Evolutionary conservation across 768 basidiomycete genomes (phyloP).

Genomic region (Auriscalpium vulgare): DNA sequence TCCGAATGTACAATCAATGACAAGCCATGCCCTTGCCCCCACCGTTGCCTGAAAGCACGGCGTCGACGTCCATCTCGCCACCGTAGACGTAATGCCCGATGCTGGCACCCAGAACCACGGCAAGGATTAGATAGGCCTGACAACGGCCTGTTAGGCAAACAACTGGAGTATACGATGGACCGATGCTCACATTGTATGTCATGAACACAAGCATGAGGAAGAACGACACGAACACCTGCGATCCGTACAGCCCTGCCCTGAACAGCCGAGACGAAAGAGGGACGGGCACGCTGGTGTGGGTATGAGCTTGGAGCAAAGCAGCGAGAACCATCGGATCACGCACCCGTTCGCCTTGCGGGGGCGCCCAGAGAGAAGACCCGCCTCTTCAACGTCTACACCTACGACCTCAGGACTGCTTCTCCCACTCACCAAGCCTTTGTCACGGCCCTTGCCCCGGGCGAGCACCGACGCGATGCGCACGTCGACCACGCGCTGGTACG

Average conservation of each 20-base stretch:
- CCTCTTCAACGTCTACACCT: slow-evolving; percentile 38
- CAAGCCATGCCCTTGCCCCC: slow-evolving; percentile 67
- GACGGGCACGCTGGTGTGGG: slow-evolving; percentile 35
- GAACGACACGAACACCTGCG: slow-evolving; percentile 70
- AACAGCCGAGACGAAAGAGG: slow-evolving; percentile 43
- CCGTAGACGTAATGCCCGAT: slow-evolving; percentile 78
- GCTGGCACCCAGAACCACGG: slow-evolving; percentile 77
- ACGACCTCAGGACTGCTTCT: slow-evolving; percentile 31
- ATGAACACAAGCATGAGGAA: slow-evolving; percentile 95
- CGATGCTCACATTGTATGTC: slow-evolving; percentile 80
- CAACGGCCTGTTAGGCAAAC: not conserved
- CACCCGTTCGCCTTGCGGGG: slow-evolving; percentile 38
- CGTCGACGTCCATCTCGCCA: slow-evolving; percentile 52
- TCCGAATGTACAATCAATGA: slow-evolving; percentile 37
- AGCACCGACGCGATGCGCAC: slow-evolving; percentile 44
- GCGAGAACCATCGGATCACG: slow-evolving; percentile 14
- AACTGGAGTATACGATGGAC: not conserved
- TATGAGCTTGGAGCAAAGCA: not conserved
- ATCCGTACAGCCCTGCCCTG: slow-evolving; percentile 67
- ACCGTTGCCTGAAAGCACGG: slow-evolving; percentile 36
- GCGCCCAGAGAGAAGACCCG: slow-evolving; percentile 44
- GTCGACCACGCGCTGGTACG: slow-evolving; percentile 54
- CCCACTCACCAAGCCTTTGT: slow-evolving; percentile 30
- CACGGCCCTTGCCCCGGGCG: slow-evolving; percentile 40
- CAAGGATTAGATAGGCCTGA: slow-evolving; percentile 79